These are phyloP conservation scores for Volvox reticuliferus DNA, from an alignment of 139 green algal species.

Conservation along the genomic window DNA sequence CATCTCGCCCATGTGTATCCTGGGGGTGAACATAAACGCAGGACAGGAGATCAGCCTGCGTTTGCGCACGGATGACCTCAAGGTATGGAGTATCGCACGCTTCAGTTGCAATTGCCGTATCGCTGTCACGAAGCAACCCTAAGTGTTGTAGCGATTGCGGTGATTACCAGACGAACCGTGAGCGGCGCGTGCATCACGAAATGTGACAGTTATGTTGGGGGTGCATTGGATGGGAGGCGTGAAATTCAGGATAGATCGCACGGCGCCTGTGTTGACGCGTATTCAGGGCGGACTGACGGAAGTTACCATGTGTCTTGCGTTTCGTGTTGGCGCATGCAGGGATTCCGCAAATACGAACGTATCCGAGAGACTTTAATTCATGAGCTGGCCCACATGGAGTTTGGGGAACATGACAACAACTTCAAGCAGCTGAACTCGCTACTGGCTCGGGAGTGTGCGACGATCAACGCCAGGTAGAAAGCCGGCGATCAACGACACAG, in stretches of 20 bases:
- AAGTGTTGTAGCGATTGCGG: too few species aligned
- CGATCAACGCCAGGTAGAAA: constrained; percentile 1
- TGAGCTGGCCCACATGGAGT: constrained; percentile 91
- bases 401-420: constrained; percentile 80
- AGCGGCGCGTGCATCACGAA: too few species aligned
- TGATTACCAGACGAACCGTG: too few species aligned
- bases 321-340: constrained; percentile 11
- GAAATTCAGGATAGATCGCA: too few species aligned
- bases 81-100: neutral
- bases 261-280: too few species aligned
- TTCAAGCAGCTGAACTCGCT: constrained; percentile 80
- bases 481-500: neutral
- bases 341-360: constrained; percentile 78
- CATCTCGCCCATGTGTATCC: constrained; percentile 77
- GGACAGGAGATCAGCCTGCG: constrained; percentile 88
- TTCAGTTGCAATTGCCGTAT: too few species aligned
- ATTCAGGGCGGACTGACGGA: too few species aligned
- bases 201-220: too few species aligned
- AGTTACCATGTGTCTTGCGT: too few species aligned
- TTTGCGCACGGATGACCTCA: constrained; percentile 90
- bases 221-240: too few species aligned
- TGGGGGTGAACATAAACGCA: constrained; percentile 87
- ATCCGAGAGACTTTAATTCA: constrained; percentile 91
- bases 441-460: neutral
- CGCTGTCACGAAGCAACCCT: too few species aligned